Percentiles rank a stretch among this genome's conserved stretches.
Evolutionary conservation across 225 moss, liverwort and hornwort species (phyloP).

Genomic region (Sphagnum contortum): DNA sequence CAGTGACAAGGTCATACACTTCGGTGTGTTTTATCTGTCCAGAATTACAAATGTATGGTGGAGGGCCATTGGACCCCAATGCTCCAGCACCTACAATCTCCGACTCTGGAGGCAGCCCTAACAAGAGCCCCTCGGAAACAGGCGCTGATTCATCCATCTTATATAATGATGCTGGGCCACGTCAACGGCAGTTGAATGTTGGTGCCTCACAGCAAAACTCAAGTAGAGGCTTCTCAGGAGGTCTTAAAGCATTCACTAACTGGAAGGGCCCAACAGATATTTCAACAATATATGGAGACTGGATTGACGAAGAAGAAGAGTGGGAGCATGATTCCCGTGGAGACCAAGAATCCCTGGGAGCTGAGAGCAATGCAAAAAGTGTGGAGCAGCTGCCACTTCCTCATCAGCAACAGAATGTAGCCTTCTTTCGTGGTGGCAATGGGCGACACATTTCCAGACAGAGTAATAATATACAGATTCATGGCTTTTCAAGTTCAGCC

Average conservation of each 20-base stretch:
- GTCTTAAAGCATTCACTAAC: constrained; percentile 21
- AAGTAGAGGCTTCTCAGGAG: constrained; percentile 26
- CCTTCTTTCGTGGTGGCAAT: constrained; percentile 31
- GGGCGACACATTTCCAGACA: constrained; percentile 28
- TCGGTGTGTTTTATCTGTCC: constrained; percentile 9
- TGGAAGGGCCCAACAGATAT: constrained; percentile 85
- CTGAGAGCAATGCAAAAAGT: constrained; percentile 17
- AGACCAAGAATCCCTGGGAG: constrained; percentile 13
- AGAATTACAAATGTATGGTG: constrained; percentile 87
- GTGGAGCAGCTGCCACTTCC: constrained; percentile 12
- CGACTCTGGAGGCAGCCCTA: constrained; percentile 46
- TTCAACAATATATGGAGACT: constrained; percentile 89
- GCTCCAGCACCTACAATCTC: constrained; percentile 31
- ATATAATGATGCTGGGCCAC: constrained; percentile 13
- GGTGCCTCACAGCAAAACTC: constrained; percentile 7
- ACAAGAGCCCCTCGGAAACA: constrained; percentile 40
- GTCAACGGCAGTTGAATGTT: constrained; percentile 21
- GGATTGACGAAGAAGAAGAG: constrained; percentile 58
- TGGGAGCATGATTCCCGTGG: background rate
- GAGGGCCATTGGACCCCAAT: constrained; percentile 60
- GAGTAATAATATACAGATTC: constrained; percentile 11
- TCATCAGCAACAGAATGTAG: constrained; percentile 16
- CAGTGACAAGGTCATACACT: no score
- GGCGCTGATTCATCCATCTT: constrained; percentile 26
- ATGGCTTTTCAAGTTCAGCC: constrained; percentile 10